Base-by-base conservation (phyloP, 2,329 filamentous ascomycete species). In the Fusarium pseudocircinatum region DNA sequence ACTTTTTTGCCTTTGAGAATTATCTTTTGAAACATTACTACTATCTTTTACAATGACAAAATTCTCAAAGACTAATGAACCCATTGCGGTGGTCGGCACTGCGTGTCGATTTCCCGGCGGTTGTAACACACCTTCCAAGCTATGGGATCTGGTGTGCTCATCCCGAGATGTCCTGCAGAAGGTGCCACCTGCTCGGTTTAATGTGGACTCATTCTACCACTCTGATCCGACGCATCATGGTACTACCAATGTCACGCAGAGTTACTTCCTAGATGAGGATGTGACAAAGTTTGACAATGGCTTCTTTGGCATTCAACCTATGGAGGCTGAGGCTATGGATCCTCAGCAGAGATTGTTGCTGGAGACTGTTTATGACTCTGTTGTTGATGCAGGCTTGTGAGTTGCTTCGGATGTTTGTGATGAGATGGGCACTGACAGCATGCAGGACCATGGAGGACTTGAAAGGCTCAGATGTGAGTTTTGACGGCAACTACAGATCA, bases 331-430 rank as follows among this genome's bases (percentile, higher is more conserved):
- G 37, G 42, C 61, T 11, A 69, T 72, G 49, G 66, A 72, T n/a
- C 69, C 69, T 1, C 67, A 72, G 44, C 56, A 67, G 34, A 40
- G 66, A 1, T 22, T 70, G 15, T 10, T 63, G 26, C 49, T 72
- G 16, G 69, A 72, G 42, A 59, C 59, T n/a, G 54, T 60, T 2
- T 72, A 70, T 28, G 67, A 72, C 50, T 60, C 67, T n/a, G 34
- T 65, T 6, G 32, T 42, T 14, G 59, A 42, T n/a, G 59, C 59
- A 18, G 59, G 59, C 8, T 36, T 56, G 30, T 60, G 28, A 53
- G 58, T 39, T 58, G 6, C 1, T 0, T 15, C 6, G 1, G 1
- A 9, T 9, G 11, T 20, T 2, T 36, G 12, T 18, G 24, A 7
- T 2, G 3, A 36, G 30, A 22, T 26, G 2, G 5, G 0, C 3